Evolutionary conservation across 768 basidiomycete species (phyloP).

Genomic region (Mycena amicta): DNA sequence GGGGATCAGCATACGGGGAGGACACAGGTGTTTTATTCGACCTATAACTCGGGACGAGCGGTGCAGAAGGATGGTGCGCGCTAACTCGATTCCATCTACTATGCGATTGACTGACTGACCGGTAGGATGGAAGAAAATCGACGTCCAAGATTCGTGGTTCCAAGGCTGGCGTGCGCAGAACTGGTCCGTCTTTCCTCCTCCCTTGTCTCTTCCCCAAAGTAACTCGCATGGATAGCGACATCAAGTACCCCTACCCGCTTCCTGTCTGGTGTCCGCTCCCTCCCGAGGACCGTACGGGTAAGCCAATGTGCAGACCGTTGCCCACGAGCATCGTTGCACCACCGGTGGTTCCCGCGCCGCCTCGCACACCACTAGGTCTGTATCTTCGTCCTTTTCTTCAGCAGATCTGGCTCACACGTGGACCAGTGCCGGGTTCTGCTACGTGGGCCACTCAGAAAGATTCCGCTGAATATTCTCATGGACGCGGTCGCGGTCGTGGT

Average conservation of each 20-base stretch:
- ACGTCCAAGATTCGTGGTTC: neutral
- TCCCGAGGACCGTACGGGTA: neutral
- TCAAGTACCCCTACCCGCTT: neutral
- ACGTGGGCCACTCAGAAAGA: neutral
- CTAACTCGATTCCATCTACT: too few species aligned
- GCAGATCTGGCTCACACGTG: too few species aligned
- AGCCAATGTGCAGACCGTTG: neutral
- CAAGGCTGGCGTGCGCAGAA: neutral
- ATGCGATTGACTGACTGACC: too few species aligned
- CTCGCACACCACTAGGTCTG: too few species aligned
- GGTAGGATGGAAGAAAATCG: neutral
- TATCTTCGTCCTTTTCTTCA: too few species aligned
- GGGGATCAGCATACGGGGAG: neutral
- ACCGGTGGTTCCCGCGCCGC: too few species aligned
- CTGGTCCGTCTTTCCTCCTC: neutral
- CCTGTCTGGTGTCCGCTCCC: neutral
- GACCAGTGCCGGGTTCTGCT: neutral
- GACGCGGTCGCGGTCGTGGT: neutral
- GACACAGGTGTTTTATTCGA: neutral
- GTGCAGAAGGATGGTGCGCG: neutral
- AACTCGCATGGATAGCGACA: neutral
- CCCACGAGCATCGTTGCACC: neutral
- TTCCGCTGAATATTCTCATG: neutral
- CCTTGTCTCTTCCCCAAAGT: neutral
- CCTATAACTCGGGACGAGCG: too few species aligned